Evolutionary conservation across 495 filamentous ascomycete species (phyloP), one percentile per base, ranked within the genome.

Genomic region (Clohesyomyces aquaticus): DNA sequence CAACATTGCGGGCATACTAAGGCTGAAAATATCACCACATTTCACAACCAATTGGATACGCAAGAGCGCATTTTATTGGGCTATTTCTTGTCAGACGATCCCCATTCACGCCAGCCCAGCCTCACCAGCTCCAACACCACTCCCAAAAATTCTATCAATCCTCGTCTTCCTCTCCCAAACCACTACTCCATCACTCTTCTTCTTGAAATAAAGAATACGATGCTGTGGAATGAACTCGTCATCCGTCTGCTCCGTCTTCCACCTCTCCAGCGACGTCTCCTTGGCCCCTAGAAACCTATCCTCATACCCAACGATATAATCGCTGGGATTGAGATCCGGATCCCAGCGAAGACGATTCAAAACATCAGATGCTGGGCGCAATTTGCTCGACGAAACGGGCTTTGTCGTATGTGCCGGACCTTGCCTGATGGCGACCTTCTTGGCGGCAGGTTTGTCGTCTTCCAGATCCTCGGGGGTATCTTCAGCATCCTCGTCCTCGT

Each of bases 191-290:
- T 82, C 75, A 6, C 72, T 72, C 66, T 74, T 81, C 50, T 81
- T 78, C 72, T 82, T 84, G 63, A 93, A 91, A 64, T 87, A 91
- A 51, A 89, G 53, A 50, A 93, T 87, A 3, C 91, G 81, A 75
- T 93, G 90, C 74, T 88, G 82, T 8, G 91, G 91, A 65, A 93
- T 93, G 69, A 91, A 93, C 63, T 93, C 90, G 66, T 93, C 87
- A 64, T 93, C 87, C 25, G 88, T 93, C 45, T 85, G 79, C 61
- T 93, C 90, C 19, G 76, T 82, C 75, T 87, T 89, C 89, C 90
- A 93, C 28, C 77, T 76, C 48, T 80, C 81, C 9, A 91, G 73
- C 4, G 76, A 69, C 55, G 85, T 82, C 73, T 93, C 89, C 67
- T 82, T 78, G 10, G 78, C 76, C 0, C 88, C 89, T 9, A 82